phyloP scores from a whole-genome alignment of 306 rosid genomes.

The Rubus parviflorus region DNA sequence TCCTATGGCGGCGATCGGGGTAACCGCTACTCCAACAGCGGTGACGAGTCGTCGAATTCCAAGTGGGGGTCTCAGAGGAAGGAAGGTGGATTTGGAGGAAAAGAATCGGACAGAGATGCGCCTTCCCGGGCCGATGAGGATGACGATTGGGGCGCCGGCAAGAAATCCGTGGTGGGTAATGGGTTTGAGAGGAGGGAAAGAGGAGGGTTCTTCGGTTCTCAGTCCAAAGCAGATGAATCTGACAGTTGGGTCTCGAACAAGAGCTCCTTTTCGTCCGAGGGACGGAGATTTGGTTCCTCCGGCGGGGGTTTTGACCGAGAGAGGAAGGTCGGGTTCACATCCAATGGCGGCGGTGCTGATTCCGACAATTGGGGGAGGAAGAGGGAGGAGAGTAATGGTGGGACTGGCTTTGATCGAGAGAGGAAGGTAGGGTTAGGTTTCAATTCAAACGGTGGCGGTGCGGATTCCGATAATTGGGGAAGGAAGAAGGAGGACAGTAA shows the following conservation, averaged over 20 bases:
- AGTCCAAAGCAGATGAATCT: constrained; percentile 84
- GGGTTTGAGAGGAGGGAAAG: constrained; percentile 63
- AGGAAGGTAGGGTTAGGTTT: constrained; percentile 55
- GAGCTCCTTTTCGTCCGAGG: constrained; percentile 58
- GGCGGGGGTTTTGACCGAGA: constrained; percentile 67
- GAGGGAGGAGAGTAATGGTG: constrained; percentile 31
- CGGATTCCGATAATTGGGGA: constrained; percentile 64
- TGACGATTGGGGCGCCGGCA: constrained; percentile 79
- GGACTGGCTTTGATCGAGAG: constrained; percentile 27
- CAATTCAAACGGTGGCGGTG: constrained; percentile 43
- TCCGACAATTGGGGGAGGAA: constrained; percentile 48
- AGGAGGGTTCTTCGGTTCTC: constrained; percentile 65
- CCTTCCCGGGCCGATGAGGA: constrained; percentile 86
- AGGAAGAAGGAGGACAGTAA: constrained; percentile 50
- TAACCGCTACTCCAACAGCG: constrained; percentile 24
- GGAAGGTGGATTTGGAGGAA: constrained; percentile 36
- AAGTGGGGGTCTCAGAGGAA: constrained; percentile 72
- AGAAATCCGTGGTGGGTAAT: constrained; percentile 52
- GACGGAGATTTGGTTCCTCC: constrained; percentile 45
- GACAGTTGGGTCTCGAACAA: constrained; percentile 81
- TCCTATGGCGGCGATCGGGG: constrained; percentile 46
- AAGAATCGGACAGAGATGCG: constrained; percentile 58
- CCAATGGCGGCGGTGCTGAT: constrained; percentile 44
- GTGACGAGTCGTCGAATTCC: constrained; percentile 61
- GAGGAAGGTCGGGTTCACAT: constrained; percentile 32